Percentiles rank a stretch among this genome's conserved stretches.
Evolutionary conservation across 768 basidiomycete species (phyloP).

Genomic region (Phallus indusiatus): DNA sequence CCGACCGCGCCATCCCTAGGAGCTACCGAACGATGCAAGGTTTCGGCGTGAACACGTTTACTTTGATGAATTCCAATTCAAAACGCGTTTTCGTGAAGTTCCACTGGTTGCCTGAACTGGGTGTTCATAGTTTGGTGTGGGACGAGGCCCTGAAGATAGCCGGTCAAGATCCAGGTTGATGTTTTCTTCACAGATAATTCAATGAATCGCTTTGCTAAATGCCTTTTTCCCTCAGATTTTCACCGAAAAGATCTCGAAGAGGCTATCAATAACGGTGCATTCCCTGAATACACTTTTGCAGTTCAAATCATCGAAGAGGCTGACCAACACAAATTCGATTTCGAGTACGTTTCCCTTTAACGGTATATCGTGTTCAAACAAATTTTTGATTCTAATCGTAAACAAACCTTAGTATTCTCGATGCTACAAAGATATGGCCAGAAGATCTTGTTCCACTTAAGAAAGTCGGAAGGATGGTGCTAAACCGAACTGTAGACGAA

Average conservation of each 20-base stretch:
- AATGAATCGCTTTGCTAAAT: not conserved
- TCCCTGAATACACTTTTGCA: slow-evolving; percentile 71
- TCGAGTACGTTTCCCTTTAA: slow-evolving; percentile 42
- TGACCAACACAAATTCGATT: slow-evolving; percentile 73
- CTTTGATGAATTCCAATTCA: slow-evolving; percentile 55
- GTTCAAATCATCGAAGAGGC: slow-evolving; percentile 65
- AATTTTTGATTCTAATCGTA: not conserved
- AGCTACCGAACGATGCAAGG: slow-evolving; percentile 88
- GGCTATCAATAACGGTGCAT: slow-evolving; percentile 63
- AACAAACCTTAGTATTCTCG: slow-evolving; percentile 39
- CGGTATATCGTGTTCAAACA: no score
- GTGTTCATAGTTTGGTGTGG: slow-evolving; percentile 79
- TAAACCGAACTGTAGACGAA: slow-evolving; percentile 56
- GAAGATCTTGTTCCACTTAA: slow-evolving; percentile 72
- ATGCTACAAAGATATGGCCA: slow-evolving; percentile 82
- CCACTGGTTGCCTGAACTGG: slow-evolving; percentile 73
- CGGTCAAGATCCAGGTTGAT: slow-evolving; percentile 72
- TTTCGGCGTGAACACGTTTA: slow-evolving; percentile 80
- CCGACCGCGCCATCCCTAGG: slow-evolving; percentile 76
- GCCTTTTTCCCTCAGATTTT: slow-evolving; percentile 42
- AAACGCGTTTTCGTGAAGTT: slow-evolving; percentile 82
- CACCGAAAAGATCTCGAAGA: slow-evolving; percentile 82
- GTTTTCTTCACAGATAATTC: not conserved
- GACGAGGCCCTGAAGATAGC: slow-evolving; percentile 80
- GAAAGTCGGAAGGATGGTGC: slow-evolving; percentile 64